Evolutionary conservation across 1,284 basidiomycete species (phyloP), one percentile per base, ranked within the genome.

Genomic region (Apiotrichum laibachii): DNA sequence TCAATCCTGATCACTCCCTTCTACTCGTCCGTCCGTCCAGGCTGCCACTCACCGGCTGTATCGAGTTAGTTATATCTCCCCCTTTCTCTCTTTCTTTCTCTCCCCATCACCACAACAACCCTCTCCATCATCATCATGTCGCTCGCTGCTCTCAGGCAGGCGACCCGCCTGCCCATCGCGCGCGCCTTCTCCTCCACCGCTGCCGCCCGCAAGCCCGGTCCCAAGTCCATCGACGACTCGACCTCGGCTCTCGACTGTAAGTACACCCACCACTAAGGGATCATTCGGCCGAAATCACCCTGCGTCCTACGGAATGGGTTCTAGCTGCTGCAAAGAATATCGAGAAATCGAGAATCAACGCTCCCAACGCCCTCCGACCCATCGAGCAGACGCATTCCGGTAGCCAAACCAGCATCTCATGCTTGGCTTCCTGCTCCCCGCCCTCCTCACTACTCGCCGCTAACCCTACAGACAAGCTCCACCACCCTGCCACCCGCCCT

Each of bases 191-290:
- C 46, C 58, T 50, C 63, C 45, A 62, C 67, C 48, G 56, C 58
- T 37, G 47, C 53, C 10, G 51, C 58, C 22, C 50, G 33, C 45
- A 53, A 57, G 48, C 49, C 53, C 33, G 57, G 55, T 19, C 77
- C 80, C 35, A 76, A 76, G 60, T 83, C 83, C 10, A 88, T 93
- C 64, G 87, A 91, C 74, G 91, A 94, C 78, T 92, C 89, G 47
- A 97, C 94, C 0, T 92, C 89, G 35, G 95, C 95, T 12, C 82
- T 96, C 66, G 92, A 96, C 79, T 98, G 96, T 85, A 94, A 95
- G 82, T 87, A 75, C 59, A 12, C 6, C 8, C 16, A 8, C 31
- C n/a, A 16, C 10, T 19, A 31, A 10, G 5, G 11, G 19, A 12
- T 5, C 35, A 1, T 35, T 50, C 48, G 21, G 49, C 40, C 43